Evolutionary conservation across 768 basidiomycete species (phyloP), one percentile per base, ranked within the genome.

Genomic region (Lyophyllum shimeji): DNA sequence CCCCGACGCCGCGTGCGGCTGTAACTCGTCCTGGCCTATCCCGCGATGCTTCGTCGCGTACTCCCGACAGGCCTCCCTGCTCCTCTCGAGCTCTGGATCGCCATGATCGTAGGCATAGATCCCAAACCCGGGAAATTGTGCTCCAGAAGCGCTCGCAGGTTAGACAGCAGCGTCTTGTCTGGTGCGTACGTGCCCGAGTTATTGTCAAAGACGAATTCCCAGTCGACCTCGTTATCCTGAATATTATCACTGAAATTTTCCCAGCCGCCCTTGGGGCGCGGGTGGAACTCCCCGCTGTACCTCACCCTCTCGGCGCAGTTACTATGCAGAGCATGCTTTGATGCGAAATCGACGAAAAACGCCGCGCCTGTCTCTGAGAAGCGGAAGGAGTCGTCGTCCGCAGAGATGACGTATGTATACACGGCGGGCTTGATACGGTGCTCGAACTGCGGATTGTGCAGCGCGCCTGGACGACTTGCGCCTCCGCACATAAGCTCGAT

Each of bases 321-420:
- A 40, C 85, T 77, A 71, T 93, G 91, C 66, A 94, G 76, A 4
- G 90, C 92, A 65, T 94, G 93, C 71, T 95, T 94, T 24, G 87
- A 89, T 42, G 86, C 87, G 66, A 93, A 87, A 70, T 93, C 89
- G 58, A 92, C 89, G 63, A 91, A 90, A 72, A 93, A 93, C 31
- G 89, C 86, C 11, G 90, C 89, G 15, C 90, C 90, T 2, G 91
- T 94, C 69, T 93, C 91, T 24, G 89, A 91, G 71, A 93, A 93
- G 20, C 91, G 82, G 60, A 92, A 78, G 8, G 88, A 80, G 58
- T 90, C 83, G 70, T 90, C 90, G 52, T 87, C 84, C 5, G 81
- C 73, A 3, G 86, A 82, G 65, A 95, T 85, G 67, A 93, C 79
- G 72, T 93, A 95, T 37, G 93, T 93, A 73, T 93, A 94, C 21